Evolutionary conservation across 768 basidiomycete genomes (phyloP), one percentile per base, ranked within the genome.

Genomic region (Xerocomus potaroensis): DNA sequence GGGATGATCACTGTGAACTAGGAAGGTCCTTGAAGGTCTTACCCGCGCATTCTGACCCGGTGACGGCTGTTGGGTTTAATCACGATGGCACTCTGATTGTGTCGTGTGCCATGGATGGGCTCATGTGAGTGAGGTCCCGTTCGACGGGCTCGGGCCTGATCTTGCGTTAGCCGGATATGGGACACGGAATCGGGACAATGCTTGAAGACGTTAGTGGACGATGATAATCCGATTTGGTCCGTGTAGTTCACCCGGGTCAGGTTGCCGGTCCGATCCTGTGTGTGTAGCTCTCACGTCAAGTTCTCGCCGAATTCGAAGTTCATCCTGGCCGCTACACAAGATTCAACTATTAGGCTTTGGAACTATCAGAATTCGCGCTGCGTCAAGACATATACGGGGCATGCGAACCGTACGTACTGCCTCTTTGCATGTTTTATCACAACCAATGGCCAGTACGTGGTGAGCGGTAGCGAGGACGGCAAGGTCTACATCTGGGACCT

Each of bases 181-280:
- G 95, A 99, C 61, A 84, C 91, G 0, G 84, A 93, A 45, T 95
- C 94, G 3, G 96, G 95, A 2, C 96, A 99, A 68, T 99, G 96
- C 67, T 74, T 99, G 41, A 98, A 96, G 67, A 98, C 96, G 2
- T 68, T 99, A 37, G 94, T 93, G 9, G 93, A 97, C 56, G 96
- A 97, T 58, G 91, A 92, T 53, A 96, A 92, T 67, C 94, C 95
- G 3, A 85, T 93, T 65, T 94, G 82, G 88, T 91, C 48, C 33
- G 71, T 59, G 45, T 42, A 22, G 19, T 22, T 55, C 35, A 32
- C 26, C 38, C 4, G 16, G 15, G 33, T 26, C 29, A 22, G 26
- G 8, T 31, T 43, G 43, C 41, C 34, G 37, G 36, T 31, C 37
- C 62, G 37, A 55, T 29, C 34, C 38, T 26, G 29, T n/a, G n/a